Evolutionary conservation across 345 rosid genomes (phyloP).

Genomic region (Gossypium arboreum): DNA sequence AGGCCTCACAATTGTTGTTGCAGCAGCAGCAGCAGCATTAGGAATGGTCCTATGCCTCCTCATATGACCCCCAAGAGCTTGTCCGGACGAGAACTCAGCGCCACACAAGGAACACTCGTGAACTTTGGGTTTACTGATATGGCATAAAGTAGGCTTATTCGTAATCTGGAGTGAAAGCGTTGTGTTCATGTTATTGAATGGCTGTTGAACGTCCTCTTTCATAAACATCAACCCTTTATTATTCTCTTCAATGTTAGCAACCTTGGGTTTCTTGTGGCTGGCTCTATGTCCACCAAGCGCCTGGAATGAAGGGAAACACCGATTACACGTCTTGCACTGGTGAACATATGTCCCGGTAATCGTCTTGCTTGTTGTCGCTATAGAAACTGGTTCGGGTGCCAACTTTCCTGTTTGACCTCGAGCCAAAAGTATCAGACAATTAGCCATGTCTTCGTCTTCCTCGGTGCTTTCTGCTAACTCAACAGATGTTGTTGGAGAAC

Average conservation of each 20-base stretch:
- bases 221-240: conserved; percentile 18
- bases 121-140: conserved; percentile 30
- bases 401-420: conserved; percentile 27
- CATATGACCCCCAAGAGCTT: conserved; percentile 98
- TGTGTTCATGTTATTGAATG: conserved; percentile 26
- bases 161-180: conserved; percentile 50
- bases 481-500: conserved; percentile 25
- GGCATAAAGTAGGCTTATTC: conserved; percentile 18
- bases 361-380: conserved; percentile 9
- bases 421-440: conserved; percentile 61
- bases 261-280: conserved; percentile 83
- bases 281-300: conserved; percentile 95
- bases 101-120: conserved; percentile 88
- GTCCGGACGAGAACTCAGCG: conserved; percentile 81
- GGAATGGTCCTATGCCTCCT: conserved; percentile 64
- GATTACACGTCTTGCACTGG: conserved; percentile 81
- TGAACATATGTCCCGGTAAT: conserved; percentile 32
- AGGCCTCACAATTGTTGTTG: conserved; percentile 4
- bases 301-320: conserved; percentile 83
- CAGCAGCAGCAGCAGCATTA: conserved; percentile 10
- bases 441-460: conserved; percentile 70
- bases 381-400: not conserved
- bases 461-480: conserved; percentile 17
- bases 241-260: conserved; percentile 27
- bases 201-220: conserved; percentile 11